Conservation (phyloP, 2,329 filamentous ascomycete species). For the Lachnellula suecica region DNA sequence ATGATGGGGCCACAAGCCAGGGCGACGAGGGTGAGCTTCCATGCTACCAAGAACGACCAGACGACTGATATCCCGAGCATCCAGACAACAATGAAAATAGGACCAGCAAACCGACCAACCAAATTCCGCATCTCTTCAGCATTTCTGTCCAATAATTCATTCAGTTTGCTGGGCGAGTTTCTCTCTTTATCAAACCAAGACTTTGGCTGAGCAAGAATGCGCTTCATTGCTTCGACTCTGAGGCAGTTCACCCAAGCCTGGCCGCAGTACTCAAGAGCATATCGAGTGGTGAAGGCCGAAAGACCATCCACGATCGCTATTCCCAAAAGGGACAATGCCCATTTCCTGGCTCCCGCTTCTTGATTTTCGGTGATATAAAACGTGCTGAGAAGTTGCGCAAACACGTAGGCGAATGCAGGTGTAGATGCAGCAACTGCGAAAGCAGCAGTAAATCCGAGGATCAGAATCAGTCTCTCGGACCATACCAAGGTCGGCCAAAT, state of each 20-base stretch:
- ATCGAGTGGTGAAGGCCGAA: conserved; percentile 65
- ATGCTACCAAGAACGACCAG: conserved; percentile 75
- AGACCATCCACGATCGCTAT: conserved; percentile 67
- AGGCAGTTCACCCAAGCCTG: conserved; percentile 77
- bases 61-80: conserved; percentile 69
- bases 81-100: conserved; percentile 62
- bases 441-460: conserved; percentile 53
- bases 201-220: conserved; percentile 73
- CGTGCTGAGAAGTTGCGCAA: conserved; percentile 69
- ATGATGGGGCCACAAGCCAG: conserved; percentile 68
- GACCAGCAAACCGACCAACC: conserved; percentile 73
- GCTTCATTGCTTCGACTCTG: conserved; percentile 64
- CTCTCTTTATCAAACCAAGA: conserved; percentile 73
- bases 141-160: conserved; percentile 73
- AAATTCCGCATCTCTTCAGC: conserved; percentile 87
- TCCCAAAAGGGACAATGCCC: conserved; percentile 68
- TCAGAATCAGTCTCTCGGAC: conserved; percentile 51
- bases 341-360: conserved; percentile 40
- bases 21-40: conserved; percentile 79
- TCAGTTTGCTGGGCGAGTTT: conserved; percentile 64
- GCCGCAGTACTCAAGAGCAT: conserved; percentile 67
- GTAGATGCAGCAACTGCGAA: conserved; percentile 27
- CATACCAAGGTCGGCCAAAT: conserved; percentile 65
- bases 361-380: conserved; percentile 54
- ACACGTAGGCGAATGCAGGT: conserved; percentile 71